A percentile compares a stretch with the other conserved stretches of the same genome.
Conservation (phyloP, 2,329 filamentous ascomycete genomes). For the Colletotrichum tofieldiae region DNA sequence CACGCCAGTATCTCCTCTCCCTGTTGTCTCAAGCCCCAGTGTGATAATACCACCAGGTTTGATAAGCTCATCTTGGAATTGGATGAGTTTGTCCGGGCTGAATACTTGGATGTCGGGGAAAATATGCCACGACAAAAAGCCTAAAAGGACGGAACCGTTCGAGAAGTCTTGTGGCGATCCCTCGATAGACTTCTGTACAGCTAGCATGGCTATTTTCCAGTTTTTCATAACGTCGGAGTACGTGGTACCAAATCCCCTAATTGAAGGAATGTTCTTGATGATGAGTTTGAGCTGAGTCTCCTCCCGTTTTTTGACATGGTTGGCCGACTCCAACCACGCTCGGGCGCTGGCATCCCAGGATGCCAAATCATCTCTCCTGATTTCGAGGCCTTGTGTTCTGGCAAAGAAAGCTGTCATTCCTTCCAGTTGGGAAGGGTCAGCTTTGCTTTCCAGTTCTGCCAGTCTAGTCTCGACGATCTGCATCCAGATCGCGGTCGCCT, state of each 20-base stretch:
- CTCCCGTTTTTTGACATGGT: neutral
- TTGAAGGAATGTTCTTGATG: constrained; percentile 10
- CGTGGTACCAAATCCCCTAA: neutral
- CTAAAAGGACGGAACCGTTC: neutral
- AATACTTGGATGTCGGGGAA: constrained; percentile 12
- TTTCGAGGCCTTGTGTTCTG: constrained; percentile 43
- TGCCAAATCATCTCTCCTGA: constrained; percentile 35
- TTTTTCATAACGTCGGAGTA: neutral
- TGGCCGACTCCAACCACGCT: constrained; percentile 51
- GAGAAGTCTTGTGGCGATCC: neutral
- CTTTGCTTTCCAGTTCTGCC: too few relatives aligned
- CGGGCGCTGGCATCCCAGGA: constrained; percentile 56
- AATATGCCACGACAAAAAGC: constrained; percentile 2
- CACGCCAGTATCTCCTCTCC: neutral
- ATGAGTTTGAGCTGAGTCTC: constrained; percentile 21
- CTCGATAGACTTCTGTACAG: too few relatives aligned
- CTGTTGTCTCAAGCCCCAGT: too few relatives aligned
- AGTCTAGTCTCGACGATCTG: constrained; percentile 48
- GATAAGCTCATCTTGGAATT: constrained; percentile 3
- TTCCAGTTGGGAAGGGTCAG: too few relatives aligned
- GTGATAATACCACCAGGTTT: neutral
- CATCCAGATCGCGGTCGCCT: constrained; percentile 54
- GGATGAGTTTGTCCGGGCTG: neutral
- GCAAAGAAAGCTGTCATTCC: constrained; percentile 33
- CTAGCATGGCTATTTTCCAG: too few relatives aligned